Base-by-base conservation (phyloP, 1,139 yeast genomes). In the Zhuliangozyma parablackwelliae region DNA sequence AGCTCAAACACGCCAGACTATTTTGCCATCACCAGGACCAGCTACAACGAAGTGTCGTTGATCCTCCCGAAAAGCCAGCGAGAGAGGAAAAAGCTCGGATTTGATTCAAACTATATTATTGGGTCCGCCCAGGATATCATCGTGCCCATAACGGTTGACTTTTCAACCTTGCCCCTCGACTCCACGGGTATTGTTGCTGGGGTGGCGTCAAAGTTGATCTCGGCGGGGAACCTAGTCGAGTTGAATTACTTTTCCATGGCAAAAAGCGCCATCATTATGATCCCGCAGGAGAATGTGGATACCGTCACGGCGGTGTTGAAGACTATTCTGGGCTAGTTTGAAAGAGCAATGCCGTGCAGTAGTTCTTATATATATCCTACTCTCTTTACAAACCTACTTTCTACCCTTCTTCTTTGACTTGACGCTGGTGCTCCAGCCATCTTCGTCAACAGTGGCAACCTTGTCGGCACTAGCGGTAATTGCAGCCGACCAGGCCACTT, bases 171-270 rank as follows among this genome's bases (percentile, higher is more conserved):
- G 28, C 86, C 86, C 0, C 59, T 78, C 31, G 81, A 80, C 51
- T 67, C 80, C 6, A 78, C 82, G 7, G 87, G 87, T 34, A 78
- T 81, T 38, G 86, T 80, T 1, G 80, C 85, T 0, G 85, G 86
- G 1, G 70, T 81, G 26, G 84, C 87, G 1, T 63, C 76, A 37
- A 65, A 62, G 38, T 55, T 79, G 26, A 53, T 75, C 27, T 61
- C 59, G 32, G 27, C 11, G 6, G 48, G 45, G 9, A 48, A 46
- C 36, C 53, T 62, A 1, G 64, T 67, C 33, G 82, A 79, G 42
- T 75, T 80, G 77, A 73, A 74, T 49, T 81, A 80, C 47, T 57
- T 81, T 24, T 77, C 84, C 9, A 76, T 82, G 63, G 86, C 83
- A 2, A 61, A 69, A 41, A 72, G 82, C 2, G 84, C 80, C 8